Percentiles rank a stretch among this genome's conserved stretches.
Evolutionary conservation across 2,329 filamentous ascomycete species (phyloP).

Genomic region (Aspergillus niger): DNA sequence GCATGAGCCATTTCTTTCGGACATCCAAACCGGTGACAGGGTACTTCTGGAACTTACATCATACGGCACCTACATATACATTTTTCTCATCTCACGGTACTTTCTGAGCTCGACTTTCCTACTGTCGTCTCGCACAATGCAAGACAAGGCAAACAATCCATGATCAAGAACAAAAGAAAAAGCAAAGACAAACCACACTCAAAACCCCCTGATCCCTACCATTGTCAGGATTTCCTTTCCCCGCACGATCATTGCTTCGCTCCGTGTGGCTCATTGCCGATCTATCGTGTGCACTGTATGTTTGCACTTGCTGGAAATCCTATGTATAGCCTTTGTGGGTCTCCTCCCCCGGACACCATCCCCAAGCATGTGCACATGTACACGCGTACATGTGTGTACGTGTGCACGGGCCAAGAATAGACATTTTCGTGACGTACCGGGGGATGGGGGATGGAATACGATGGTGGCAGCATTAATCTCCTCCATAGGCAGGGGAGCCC

Average conservation of each 20-base stretch:
- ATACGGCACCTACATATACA: not conserved
- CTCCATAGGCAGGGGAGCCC: no score
- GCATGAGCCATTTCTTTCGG: not conserved
- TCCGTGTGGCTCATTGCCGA: slow-evolving; percentile 12
- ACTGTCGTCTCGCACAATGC: not conserved
- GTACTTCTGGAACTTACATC: not conserved
- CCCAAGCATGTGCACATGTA: slow-evolving; percentile 1
- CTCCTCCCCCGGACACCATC: not conserved
- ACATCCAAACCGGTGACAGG: not conserved
- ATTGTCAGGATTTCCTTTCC: not conserved
- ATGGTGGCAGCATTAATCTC: no score
- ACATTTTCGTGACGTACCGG: no score
- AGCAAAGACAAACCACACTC: not conserved
- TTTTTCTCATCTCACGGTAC: not conserved
- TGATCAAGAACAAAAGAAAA: not conserved
- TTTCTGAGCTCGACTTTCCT: no score
- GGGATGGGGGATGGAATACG: no score
- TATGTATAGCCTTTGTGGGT: no score
- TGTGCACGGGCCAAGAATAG: not conserved
- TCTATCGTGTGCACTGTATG: not conserved
- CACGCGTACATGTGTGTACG: not conserved
- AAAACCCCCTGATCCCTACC: not conserved
- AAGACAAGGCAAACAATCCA: not conserved
- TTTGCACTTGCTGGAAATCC: not conserved
- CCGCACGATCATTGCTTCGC: slow-evolving; percentile 4